These are phyloP conservation scores for Coriaria nepalensis DNA, from an alignment of 306 rosid species.

Conservation along the genomic window DNA sequence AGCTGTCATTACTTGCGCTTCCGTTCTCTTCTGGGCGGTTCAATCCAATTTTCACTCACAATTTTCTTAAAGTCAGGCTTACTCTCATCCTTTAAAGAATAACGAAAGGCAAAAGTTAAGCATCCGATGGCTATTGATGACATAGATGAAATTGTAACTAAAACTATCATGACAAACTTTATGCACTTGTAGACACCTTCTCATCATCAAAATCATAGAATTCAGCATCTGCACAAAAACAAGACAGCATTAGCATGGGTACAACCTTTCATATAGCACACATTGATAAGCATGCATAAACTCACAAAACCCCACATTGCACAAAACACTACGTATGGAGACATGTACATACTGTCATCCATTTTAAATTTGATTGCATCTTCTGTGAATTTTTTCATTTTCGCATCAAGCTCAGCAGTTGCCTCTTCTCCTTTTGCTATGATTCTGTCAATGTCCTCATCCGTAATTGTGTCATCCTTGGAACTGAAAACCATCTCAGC, in stretches of 20 bases:
- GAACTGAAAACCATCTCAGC: conserved; percentile 99
- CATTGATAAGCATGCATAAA: conserved; percentile 4
- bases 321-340: neutral
- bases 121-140: too few species aligned
- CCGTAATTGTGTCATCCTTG: conserved; percentile 91
- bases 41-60: conserved; percentile 91
- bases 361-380: conserved; percentile 97
- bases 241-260: conserved; percentile 15
- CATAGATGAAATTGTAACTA: too few species aligned
- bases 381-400: conserved; percentile 99
- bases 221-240: conserved; percentile 68
- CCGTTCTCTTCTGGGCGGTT: conserved; percentile 95
- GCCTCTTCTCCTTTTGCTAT: conserved; percentile 98
- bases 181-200: conserved; percentile 33
- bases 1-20: conserved; percentile 66
- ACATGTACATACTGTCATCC: conserved; percentile 74
- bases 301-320: neutral
- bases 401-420: conserved; percentile 94
- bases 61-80: conserved; percentile 91
- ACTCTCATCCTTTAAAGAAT: conserved; percentile 58
- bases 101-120: neutral
- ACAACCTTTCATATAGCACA: neutral
- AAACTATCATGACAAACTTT: neutral
- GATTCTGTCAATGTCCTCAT: conserved; percentile 93
- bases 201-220: conserved; percentile 92